Base-by-base conservation (phyloP, 306 rosid species). In the Prunus salicina region DNA sequence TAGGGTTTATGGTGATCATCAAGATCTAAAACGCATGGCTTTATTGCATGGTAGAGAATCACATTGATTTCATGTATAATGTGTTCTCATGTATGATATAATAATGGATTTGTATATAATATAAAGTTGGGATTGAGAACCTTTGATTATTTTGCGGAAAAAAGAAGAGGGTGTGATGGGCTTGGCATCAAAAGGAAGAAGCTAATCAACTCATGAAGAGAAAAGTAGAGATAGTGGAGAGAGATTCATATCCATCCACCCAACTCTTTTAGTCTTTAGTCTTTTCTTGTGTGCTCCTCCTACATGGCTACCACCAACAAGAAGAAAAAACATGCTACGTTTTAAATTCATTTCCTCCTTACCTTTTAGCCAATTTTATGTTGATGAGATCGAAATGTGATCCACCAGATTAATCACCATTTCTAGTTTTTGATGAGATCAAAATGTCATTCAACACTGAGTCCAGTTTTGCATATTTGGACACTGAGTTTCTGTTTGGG, bases 271-370 rank as follows among this genome's bases (percentile, higher is more conserved):
- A 52, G 9, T 22, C 45, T 64, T 5, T 60, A 46, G 61, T 25
- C 28, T 61, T 30, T 27, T 27, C 53, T 27, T 85, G 53, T 82
- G 90, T 75, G 76, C 38, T 49, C 16, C 61, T 87, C 85, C 84
- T 79, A 87, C 86, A 67, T 73, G 90, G 90, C 88, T 70, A 76
- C 83, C 88, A 86, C 87, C 83, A 80, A 12, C 55, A 64, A 50
- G 6, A 28, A 30, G 4, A 8, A 14, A 69, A 19, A 1, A 16
- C 13, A 53, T 24, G 51, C 20, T 55, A 30, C 43, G 18, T 70
- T 78, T 27, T 12, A 62, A 25, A 67, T 10, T 50, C 12, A 11
- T 78, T 55, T 18, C 43, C n/a, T 76, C 4, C 16, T 38, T 19
- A 34, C 34, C 50, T 71, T 71, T 71, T 30, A 70, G 63, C 63